Evolutionary conservation across 2,329 filamentous ascomycete species (phyloP).

Genomic region (Tolypocladium album): DNA sequence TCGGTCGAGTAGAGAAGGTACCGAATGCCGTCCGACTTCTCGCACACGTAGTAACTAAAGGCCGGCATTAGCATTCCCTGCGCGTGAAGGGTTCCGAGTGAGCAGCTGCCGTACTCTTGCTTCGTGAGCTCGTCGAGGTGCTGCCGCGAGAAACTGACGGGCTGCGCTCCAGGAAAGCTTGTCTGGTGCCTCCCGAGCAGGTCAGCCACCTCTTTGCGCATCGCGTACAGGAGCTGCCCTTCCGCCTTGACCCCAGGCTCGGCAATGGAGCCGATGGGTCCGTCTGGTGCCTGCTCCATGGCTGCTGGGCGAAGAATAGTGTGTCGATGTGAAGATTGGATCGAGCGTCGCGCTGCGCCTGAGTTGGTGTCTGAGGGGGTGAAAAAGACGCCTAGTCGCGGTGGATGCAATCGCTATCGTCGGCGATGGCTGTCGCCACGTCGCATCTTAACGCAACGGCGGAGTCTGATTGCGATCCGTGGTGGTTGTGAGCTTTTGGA

Average conservation of each 20-base stretch:
- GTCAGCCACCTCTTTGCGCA: slow-evolving; percentile 63
- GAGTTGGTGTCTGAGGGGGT: background rate
- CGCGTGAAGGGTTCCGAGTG: background rate
- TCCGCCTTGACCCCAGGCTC: slow-evolving; percentile 57
- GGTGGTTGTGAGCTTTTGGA: background rate
- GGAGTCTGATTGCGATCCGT: background rate
- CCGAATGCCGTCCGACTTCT: slow-evolving; percentile 94
- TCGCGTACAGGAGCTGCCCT: slow-evolving; percentile 43
- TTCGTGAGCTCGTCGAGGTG: slow-evolving; percentile 75
- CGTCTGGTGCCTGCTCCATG: slow-evolving; percentile 20
- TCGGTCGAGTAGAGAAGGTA: slow-evolving; percentile 85
- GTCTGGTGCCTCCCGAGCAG: slow-evolving; percentile 60
- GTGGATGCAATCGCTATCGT: background rate
- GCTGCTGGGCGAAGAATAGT: background rate
- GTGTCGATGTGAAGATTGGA: background rate
- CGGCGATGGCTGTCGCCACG: background rate
- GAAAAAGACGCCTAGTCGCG: background rate
- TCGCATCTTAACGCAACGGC: background rate
- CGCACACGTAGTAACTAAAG: slow-evolving; percentile 81
- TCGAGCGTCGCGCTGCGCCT: background rate
- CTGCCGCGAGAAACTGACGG: slow-evolving; percentile 76
- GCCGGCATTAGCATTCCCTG: background rate
- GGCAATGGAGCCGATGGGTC: slow-evolving; percentile 38
- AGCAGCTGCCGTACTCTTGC: slow-evolving; percentile 49
- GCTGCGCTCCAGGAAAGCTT: slow-evolving; percentile 82